These are phyloP conservation scores for Venturia effusa DNA, from an alignment of 2,329 filamentous ascomycete genomes.

Conservation along the genomic window DNA sequence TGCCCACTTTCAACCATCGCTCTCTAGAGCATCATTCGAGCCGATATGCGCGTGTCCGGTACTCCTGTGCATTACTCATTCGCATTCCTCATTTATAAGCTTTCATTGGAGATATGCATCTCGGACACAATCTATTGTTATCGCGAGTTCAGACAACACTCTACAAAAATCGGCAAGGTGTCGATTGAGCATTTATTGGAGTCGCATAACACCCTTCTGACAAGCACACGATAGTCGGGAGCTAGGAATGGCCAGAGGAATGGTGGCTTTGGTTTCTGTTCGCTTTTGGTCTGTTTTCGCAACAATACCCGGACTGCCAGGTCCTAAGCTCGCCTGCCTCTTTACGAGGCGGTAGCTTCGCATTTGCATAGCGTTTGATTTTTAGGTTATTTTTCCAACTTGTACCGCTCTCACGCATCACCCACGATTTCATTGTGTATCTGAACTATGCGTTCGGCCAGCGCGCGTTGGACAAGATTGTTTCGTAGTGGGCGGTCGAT, in stretches of 20 bases:
- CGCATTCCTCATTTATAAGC: no score
- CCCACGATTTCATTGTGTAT: background rate
- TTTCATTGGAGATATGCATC: no score
- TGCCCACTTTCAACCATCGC: background rate
- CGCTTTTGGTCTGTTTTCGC: background rate
- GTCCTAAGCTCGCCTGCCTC: background rate
- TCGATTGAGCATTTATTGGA: background rate
- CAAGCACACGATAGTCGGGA: background rate
- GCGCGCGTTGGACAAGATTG: no score
- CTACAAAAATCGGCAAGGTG: background rate
- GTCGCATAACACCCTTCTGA: background rate
- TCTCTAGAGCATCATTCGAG: background rate
- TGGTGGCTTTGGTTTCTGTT: background rate
- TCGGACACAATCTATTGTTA: no score
- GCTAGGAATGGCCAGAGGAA: background rate
- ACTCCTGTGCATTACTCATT: no score
- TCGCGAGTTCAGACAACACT: background rate
- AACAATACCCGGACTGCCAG: conserved; percentile 4
- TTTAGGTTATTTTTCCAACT: background rate
- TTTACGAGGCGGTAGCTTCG: background rate
- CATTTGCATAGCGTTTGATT: conserved; percentile 4
- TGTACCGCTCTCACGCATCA: background rate
- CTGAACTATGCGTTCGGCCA: no score
- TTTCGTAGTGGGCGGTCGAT: no score
- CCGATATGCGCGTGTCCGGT: no score